Percentiles rank a stretch among this genome's conserved stretches.
phyloP scores from a whole-genome alignment of 164 flowering plant species.

The Annona cherimola region DNA sequence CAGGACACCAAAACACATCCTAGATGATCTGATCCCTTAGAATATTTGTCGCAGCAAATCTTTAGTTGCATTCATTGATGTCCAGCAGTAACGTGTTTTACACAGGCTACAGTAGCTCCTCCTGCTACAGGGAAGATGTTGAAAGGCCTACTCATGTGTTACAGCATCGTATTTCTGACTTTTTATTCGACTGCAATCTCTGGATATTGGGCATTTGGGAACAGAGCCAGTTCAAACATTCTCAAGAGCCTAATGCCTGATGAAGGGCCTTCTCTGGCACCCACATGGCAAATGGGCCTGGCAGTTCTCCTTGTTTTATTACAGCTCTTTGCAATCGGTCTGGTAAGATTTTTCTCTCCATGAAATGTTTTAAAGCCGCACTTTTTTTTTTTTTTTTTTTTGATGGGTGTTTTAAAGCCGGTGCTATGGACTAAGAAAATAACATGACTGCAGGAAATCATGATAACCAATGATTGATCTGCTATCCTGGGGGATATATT shows the following conservation, averaged over 20 bases:
- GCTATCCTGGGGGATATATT: no score
- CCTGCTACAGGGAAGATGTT: slow-evolving; percentile 95
- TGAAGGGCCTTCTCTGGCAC: slow-evolving; percentile 78
- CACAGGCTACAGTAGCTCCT: slow-evolving; percentile 97
- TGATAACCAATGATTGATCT: no score
- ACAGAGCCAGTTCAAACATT: slow-evolving; percentile 61
- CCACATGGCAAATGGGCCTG: slow-evolving; percentile 75
- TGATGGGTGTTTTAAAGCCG: no score
- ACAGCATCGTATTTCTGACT: slow-evolving; percentile 65
- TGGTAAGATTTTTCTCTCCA: slow-evolving; percentile 40
- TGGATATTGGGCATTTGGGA: slow-evolving; percentile 91
- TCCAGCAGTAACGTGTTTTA: background rate
- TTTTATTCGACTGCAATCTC: slow-evolving; percentile 79
- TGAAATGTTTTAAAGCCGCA: background rate
- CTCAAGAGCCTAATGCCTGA: slow-evolving; percentile 79
- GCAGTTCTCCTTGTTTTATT: slow-evolving; percentile 71
- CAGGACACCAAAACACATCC: background rate
- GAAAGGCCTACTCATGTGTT: slow-evolving; percentile 85
- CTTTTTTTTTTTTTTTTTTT: no score
- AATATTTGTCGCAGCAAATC: background rate
- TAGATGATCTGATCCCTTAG: background rate
- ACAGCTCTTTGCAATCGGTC: slow-evolving; percentile 92
- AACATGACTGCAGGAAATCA: no score
- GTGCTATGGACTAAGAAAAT: no score
- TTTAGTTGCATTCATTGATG: background rate